Base-by-base conservation (phyloP, 768 basidiomycete species). In the Tubosaeta sp. region DNA sequence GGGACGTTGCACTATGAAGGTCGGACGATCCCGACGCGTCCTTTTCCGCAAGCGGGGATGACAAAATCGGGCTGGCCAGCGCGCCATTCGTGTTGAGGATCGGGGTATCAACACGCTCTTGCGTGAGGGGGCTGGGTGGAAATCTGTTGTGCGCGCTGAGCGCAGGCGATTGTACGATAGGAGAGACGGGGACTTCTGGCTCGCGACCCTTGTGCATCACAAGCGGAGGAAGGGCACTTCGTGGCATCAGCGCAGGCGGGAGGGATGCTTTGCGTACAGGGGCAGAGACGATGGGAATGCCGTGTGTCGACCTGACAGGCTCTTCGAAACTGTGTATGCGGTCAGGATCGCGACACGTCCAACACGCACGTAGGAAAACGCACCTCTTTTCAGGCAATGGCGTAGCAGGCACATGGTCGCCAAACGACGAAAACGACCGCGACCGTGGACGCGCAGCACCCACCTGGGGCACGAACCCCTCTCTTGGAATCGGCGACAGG, bases 361-460 rank as follows among this genome's bases (percentile, higher is more conserved):
- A 36, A 18, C 55, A 43, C 31, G 21, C 54, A 43, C 5, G 51
- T 48, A 30, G 51, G 7, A 0, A 14, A 8, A 52, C 62, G 24
- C 8, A 69, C 68, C 62, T 63, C 40, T 14, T 55, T 19, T 56
- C 51, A 16, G 25, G 53, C 12, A 41, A 44, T 22, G 9, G 1
- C 8, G 45, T 31, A 5, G 12, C n/a, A 44, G 46, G 41, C 1
- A 47, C 48, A 5, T 65, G 58, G 4, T 74, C 71, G 45, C 81
- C 78, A 66, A 89, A 84, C 3, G 80, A 84, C 9, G 87, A 90
- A 61, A 91, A 91, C 19, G 86, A 89, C 44, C 87, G 66, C 5
- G 89, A 90, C 6, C 79, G 69, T 13, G 77, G 79, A 6, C 89
- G 70, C 9, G 71, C 58, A 3, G 73, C 73, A 7, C 74, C 72